These are phyloP conservation scores for Oropetium thomaeum DNA, from an alignment of 176 grass and related monocot genomes.

Conservation along the genomic window DNA sequence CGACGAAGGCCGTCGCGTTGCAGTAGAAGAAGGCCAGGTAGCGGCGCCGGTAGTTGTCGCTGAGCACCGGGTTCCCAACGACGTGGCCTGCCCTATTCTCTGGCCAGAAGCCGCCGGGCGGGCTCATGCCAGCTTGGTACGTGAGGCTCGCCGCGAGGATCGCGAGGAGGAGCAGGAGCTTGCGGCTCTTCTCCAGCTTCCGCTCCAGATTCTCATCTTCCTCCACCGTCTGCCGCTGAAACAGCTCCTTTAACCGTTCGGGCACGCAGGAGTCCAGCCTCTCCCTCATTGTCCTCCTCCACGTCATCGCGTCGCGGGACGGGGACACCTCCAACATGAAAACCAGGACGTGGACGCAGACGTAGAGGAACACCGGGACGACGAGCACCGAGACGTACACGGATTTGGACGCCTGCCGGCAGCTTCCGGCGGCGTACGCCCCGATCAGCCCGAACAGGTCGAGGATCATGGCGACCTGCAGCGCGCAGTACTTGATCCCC, in stretches of 20 bases:
- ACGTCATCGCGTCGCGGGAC: background rate
- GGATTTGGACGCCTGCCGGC: conserved; percentile 26
- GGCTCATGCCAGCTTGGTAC: conserved; percentile 45
- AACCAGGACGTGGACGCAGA: conserved; percentile 26
- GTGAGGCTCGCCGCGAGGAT: conserved; percentile 45
- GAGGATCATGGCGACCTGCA: conserved; percentile 42
- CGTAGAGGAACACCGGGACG: conserved; percentile 21
- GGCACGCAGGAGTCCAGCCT: background rate
- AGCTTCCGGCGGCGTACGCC: conserved; percentile 42
- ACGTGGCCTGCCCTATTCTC: background rate
- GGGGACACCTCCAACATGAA: conserved; percentile 30
- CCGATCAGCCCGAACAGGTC: conserved; percentile 47
- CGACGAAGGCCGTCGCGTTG: conserved; percentile 41
- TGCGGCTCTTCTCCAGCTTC: conserved; percentile 30
- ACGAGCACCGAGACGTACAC: conserved; percentile 40
- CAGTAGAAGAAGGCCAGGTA: conserved; percentile 52
- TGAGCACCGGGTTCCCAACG: conserved; percentile 32
- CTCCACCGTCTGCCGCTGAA: background rate
- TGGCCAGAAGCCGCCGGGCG: conserved; percentile 47
- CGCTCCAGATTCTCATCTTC: background rate
- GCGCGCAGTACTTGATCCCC: conserved; percentile 38
- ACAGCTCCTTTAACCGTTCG: conserved; percentile 17
- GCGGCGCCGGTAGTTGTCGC: conserved; percentile 30
- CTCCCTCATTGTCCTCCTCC: background rate
- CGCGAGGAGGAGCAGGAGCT: conserved; percentile 36